A percentile compares a stretch with the other conserved stretches of the same genome.
phyloP scores from a whole-genome alignment of 805 yeast species.

The Wickerhamomyces tratensis region DNA sequence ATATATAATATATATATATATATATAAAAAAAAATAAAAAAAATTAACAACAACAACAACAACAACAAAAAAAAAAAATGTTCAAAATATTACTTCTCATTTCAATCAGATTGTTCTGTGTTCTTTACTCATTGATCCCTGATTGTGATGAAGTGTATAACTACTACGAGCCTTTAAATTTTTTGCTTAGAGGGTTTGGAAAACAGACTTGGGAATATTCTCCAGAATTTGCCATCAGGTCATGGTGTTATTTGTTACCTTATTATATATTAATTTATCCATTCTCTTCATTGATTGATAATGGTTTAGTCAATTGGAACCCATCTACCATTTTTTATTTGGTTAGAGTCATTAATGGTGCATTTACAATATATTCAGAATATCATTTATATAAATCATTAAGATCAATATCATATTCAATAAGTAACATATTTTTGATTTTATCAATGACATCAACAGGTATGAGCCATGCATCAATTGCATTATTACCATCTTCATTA shows the following conservation, averaged over 20 bases:
- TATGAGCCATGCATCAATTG: slow-evolving; percentile 79
- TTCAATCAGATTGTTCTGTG: slow-evolving; percentile 25
- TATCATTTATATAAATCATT: slow-evolving; percentile 35
- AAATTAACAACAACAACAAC: neutral
- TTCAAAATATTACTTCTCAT: slow-evolving; percentile 9
- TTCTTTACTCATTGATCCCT: slow-evolving; percentile 57
- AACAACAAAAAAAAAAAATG: neutral
- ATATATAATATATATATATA: no score
- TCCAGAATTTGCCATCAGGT: slow-evolving; percentile 78
- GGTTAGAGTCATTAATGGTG: slow-evolving; percentile 36
- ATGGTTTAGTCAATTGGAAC: neutral
- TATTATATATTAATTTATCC: slow-evolving; percentile 17
- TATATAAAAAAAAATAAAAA: no score
- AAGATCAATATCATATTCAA: slow-evolving; percentile 9
- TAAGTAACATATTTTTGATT: slow-evolving; percentile 52
- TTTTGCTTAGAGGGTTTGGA: slow-evolving; percentile 71
- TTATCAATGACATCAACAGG: slow-evolving; percentile 64
- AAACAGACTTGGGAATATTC: slow-evolving; percentile 97
- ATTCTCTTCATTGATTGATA: slow-evolving; percentile 7
- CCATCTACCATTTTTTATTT: slow-evolving; percentile 36
- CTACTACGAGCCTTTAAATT: slow-evolving; percentile 90
- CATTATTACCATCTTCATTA: slow-evolving; percentile 76
- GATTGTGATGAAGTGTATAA: slow-evolving; percentile 93
- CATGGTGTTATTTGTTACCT: slow-evolving; percentile 68
- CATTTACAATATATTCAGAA: slow-evolving; percentile 41